A percentile compares a stretch with the other conserved stretches of the same genome.
Conservation (phyloP, 225 moss, liverwort and hornwort species). For the Neckera pumila region DNA sequence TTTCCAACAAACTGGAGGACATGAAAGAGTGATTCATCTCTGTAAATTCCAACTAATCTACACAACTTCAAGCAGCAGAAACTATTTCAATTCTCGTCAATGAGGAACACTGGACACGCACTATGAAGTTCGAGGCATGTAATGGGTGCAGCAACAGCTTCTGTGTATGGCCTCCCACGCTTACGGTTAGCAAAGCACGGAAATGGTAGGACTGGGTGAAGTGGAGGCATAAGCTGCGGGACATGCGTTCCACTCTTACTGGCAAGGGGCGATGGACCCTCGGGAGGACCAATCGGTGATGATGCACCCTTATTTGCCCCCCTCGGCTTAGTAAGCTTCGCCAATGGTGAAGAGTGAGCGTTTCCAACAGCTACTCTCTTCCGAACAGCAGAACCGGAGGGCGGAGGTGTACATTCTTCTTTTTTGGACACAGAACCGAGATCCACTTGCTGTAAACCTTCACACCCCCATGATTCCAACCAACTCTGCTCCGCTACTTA, state of each 20-base stretch:
- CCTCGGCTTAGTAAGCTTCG: neutral
- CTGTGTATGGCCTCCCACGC: neutral
- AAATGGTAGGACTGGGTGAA: too few species aligned
- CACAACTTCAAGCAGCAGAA: neutral
- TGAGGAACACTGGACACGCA: neutral
- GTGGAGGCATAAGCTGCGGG: too few species aligned
- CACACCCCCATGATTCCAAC: neutral
- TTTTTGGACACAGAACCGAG: neutral
- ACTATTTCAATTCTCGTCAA: neutral
- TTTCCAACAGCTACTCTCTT: neutral
- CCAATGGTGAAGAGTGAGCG: too few species aligned
- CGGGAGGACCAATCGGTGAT: neutral
- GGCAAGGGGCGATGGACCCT: neutral
- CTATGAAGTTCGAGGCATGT: neutral
- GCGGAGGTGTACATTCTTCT: too few species aligned
- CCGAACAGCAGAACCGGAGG: accelerated
- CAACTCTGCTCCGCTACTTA: neutral
- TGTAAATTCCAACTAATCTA: too few species aligned
- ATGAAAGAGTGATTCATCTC: neutral
- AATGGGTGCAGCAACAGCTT: neutral
- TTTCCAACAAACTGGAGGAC: neutral
- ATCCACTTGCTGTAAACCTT: neutral
- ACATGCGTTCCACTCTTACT: too few species aligned
- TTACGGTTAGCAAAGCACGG: neutral
- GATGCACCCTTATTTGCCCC: neutral